Conservation (phyloP, 768 basidiomycete species). For the Lactarius sanguifluus region DNA sequence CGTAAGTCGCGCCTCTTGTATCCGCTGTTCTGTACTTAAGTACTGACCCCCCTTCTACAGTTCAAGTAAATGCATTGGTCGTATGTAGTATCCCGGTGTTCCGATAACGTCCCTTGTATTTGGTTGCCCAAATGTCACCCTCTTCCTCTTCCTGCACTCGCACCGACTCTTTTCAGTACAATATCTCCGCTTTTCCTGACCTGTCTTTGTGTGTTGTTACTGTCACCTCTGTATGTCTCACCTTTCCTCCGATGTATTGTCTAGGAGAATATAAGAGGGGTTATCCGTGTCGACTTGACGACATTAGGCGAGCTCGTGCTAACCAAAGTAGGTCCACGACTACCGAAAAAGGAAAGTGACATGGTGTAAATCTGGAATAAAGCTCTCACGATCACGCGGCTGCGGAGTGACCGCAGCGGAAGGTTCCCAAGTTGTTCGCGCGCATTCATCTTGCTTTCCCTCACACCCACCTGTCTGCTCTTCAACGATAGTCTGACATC, state of each 20-base stretch:
- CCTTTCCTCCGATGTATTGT: slow-evolving; percentile 17
- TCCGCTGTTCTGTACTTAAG: slow-evolving; percentile 1
- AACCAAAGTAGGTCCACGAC: too few species aligned
- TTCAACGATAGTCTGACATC: neutral
- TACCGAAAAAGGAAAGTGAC: too few species aligned
- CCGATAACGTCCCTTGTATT: slow-evolving; percentile 16
- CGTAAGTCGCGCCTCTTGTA: slow-evolving; percentile 48
- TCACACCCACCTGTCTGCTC: neutral
- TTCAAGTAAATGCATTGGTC: slow-evolving; percentile 35
- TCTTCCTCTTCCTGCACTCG: neutral
- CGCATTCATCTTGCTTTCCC: neutral
- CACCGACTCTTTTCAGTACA: slow-evolving; percentile 3
- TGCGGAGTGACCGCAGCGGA: neutral
- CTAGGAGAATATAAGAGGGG: slow-evolving; percentile 16
- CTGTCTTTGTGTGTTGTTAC: slow-evolving; percentile 5
- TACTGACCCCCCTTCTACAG: slow-evolving; percentile 24
- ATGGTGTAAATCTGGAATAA: neutral
- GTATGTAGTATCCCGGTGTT: slow-evolving; percentile 1
- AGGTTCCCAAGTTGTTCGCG: neutral
- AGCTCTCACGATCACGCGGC: slow-evolving; percentile 1
- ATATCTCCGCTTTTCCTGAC: neutral
- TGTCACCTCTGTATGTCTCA: slow-evolving; percentile 10
- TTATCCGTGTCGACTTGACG: neutral
- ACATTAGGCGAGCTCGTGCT: neutral
- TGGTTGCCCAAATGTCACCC: slow-evolving; percentile 2